Conservation (phyloP, 345 rosid species). For the Dovyalis caffra region DNA sequence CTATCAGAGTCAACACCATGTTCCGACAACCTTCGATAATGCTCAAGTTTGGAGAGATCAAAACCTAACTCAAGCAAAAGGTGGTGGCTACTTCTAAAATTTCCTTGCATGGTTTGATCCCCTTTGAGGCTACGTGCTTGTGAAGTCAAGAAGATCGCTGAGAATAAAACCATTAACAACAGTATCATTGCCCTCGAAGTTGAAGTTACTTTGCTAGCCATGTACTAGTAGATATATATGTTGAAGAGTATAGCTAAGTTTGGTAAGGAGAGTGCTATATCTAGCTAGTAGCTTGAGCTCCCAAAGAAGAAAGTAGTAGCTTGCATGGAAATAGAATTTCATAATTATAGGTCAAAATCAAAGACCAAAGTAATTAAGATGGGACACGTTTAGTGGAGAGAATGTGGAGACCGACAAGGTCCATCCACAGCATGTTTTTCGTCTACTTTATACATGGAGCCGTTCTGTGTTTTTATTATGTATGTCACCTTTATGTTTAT, state of each 20-base stretch:
- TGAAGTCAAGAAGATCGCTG: background rate
- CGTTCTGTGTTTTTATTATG: background rate
- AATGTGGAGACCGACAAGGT: background rate
- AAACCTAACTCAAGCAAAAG: conserved; percentile 19
- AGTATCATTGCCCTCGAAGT: background rate
- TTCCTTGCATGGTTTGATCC: background rate
- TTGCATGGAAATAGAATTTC: background rate
- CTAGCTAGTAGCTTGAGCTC: background rate
- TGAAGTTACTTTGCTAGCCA: background rate
- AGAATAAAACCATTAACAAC: conserved; percentile 5
- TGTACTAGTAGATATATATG: background rate
- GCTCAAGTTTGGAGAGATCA: conserved; percentile 14
- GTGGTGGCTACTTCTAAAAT: background rate
- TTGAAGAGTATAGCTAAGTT: background rate
- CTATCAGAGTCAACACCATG: background rate
- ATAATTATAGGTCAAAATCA: background rate
- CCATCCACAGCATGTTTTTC: background rate
- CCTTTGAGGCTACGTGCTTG: conserved; percentile 17
- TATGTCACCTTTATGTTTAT: background rate
- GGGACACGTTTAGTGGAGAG: background rate
- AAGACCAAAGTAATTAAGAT: background rate
- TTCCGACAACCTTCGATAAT: background rate
- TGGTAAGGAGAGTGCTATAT: background rate
- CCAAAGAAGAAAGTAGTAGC: background rate
- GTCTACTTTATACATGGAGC: background rate